Evolutionary conservation across 495 filamentous ascomycete species (phyloP).

Genomic region (Aspergillus asperescens): DNA sequence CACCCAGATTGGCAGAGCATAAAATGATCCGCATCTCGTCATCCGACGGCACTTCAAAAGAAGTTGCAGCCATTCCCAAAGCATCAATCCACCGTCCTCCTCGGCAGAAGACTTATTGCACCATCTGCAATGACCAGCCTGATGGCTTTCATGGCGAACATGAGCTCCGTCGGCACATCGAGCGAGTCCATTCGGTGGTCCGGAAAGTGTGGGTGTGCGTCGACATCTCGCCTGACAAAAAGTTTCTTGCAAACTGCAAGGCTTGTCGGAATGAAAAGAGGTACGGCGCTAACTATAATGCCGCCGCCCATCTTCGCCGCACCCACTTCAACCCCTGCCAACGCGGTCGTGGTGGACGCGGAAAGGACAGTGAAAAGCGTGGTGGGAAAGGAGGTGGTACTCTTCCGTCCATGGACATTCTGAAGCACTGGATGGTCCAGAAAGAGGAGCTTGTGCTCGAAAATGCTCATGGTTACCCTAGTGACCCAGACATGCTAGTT

Average conservation of each 20-base stretch:
- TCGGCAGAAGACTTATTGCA: constrained; percentile 71
- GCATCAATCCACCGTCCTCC: constrained; percentile 67
- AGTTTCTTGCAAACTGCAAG: constrained; percentile 79
- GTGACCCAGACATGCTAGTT: constrained; percentile 16
- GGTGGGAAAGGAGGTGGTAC: constrained; percentile 83
- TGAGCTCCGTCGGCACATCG: constrained; percentile 81
- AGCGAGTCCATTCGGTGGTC: constrained; percentile 67
- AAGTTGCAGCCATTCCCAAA: constrained; percentile 61
- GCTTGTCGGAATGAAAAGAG: constrained; percentile 70
- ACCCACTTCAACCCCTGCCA: constrained; percentile 76
- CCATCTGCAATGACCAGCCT: constrained; percentile 66
- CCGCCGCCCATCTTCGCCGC: constrained; percentile 83
- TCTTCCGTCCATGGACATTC: constrained; percentile 70
- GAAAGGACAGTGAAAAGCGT: constrained; percentile 58
- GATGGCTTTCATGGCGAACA: constrained; percentile 92
- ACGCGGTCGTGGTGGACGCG: constrained; percentile 48
- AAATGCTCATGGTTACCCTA: constrained; percentile 18
- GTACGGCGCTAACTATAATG: constrained; percentile 94
- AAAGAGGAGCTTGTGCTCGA: constrained; percentile 47
- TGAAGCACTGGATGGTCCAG: constrained; percentile 81
- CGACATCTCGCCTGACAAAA: constrained; percentile 55
- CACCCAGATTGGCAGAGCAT: constrained; percentile 30
- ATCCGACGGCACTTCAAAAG: constrained; percentile 54
- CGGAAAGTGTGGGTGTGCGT: constrained; percentile 79
- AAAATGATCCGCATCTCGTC: constrained; percentile 54